Evolutionary conservation across 805 yeast genomes (phyloP).

Genomic region (Zygoascus bituminiphila): DNA sequence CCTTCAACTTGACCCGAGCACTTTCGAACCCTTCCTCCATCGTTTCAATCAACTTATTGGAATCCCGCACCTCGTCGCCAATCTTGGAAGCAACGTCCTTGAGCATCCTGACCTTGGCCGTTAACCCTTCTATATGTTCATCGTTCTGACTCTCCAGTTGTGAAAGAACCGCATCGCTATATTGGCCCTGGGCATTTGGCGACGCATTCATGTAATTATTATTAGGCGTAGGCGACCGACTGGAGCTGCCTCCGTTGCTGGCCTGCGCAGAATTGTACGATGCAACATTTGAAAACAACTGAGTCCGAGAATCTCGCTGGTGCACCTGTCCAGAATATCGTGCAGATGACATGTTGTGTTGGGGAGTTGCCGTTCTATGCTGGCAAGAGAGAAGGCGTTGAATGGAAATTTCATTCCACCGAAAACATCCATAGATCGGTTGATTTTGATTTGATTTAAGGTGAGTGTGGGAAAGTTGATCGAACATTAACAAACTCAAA

Average conservation of each 20-base stretch:
- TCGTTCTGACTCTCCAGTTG: slow-evolving; percentile 61
- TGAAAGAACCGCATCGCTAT: slow-evolving; percentile 45
- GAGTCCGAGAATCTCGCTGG: slow-evolving; percentile 32
- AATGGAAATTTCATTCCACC: no score
- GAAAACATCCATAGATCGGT: no score
- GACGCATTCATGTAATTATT: slow-evolving; percentile 19
- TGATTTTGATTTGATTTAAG: neutral
- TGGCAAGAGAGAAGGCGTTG: no score
- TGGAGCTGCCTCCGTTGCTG: slow-evolving; percentile 3
- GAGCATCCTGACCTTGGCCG: slow-evolving; percentile 44
- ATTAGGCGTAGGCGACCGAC: slow-evolving; percentile 3
- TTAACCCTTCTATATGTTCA: slow-evolving; percentile 47
- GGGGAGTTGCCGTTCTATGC: neutral
- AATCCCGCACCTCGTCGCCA: slow-evolving; percentile 57
- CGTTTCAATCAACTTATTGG: slow-evolving; percentile 38
- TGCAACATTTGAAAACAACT: slow-evolving; percentile 29
- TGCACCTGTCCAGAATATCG: slow-evolving; percentile 22
- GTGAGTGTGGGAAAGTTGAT: neutral
- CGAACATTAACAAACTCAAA: neutral
- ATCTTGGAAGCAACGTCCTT: slow-evolving; percentile 42
- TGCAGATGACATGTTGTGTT: slow-evolving; percentile 6
- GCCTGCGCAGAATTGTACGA: slow-evolving; percentile 23
- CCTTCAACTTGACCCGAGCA: slow-evolving; percentile 40
- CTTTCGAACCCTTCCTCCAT: slow-evolving; percentile 41
- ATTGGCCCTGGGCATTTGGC: slow-evolving; percentile 27